phyloP scores from a whole-genome alignment of 805 yeast genomes.

The Saccharomycopsis olivae region DNA sequence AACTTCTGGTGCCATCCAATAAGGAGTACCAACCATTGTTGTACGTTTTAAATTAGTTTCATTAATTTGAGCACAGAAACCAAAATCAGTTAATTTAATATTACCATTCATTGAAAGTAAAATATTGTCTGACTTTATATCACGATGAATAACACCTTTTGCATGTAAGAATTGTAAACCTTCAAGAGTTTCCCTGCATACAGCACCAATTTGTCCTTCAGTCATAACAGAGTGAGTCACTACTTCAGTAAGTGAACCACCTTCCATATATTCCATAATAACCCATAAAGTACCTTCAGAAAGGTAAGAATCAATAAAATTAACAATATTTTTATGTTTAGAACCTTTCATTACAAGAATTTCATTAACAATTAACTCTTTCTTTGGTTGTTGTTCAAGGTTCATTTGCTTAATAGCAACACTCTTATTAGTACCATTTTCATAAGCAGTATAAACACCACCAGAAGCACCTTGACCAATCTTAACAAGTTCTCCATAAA shows the following conservation, averaged over 20 bases:
- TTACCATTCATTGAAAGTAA: slow-evolving; percentile 75
- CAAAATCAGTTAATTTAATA: slow-evolving; percentile 90
- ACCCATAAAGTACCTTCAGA: slow-evolving; percentile 86
- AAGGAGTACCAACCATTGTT: slow-evolving; percentile 98
- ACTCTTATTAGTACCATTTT: slow-evolving; percentile 37
- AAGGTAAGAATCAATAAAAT: slow-evolving; percentile 78
- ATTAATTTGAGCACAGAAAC: slow-evolving; percentile 90
- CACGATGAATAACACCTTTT: slow-evolving; percentile 90
- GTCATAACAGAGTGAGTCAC: slow-evolving; percentile 83
- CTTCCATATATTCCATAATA: slow-evolving; percentile 98
- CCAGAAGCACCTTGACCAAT: slow-evolving; percentile 99
- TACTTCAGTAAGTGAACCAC: slow-evolving; percentile 92
- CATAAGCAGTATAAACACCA: slow-evolving; percentile 86
- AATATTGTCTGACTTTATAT: slow-evolving; percentile 91
- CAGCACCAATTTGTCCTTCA: slow-evolving; percentile 92
- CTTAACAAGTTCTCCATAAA: slow-evolving; percentile 61
- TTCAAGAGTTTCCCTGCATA: slow-evolving; percentile 78
- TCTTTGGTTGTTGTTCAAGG: slow-evolving; percentile 87
- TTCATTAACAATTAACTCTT: slow-evolving; percentile 89
- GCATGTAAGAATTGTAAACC: slow-evolving; percentile 85
- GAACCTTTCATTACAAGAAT: slow-evolving; percentile 92
- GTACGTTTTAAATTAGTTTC: slow-evolving; percentile 79
- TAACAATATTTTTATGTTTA: slow-evolving; percentile 85
- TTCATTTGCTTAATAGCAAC: slow-evolving; percentile 98
- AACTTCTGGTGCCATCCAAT: slow-evolving; percentile 99